Evolutionary conservation across 1,139 yeast genomes (phyloP), one percentile per base, ranked within the genome.

Genomic region (Geotrichum phurueaensis): DNA sequence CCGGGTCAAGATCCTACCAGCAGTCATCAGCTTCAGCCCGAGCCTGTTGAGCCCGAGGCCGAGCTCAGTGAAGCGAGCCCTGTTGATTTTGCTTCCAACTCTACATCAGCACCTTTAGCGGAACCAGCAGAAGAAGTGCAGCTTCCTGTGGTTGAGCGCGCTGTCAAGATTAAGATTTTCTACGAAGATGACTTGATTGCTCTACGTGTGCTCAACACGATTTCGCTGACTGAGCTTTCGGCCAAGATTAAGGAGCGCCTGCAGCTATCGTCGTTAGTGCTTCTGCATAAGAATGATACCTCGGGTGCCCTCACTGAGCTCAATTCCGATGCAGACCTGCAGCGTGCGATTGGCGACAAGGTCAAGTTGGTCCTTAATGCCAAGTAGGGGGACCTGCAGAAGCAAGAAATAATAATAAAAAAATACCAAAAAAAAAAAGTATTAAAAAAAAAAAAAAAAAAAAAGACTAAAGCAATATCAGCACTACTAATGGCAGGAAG

Each of bases 171-270:
- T 84, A 94, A 94, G 73, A 90, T 94, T 67, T 92, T 88, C 72
- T 89, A 85, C 69, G 86, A 86, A 63, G 97, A 91, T 68, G 98
- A 92, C 71, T 87, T 92, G 31, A 90, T 94, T 77, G 98, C 96
- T 7, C 80, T 94, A 60, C 79, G 89, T 61, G 82, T 94, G 56
- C 88, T 92, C 15, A 75, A 81, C 6, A 81, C 80, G 64, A 82
- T 86, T 56, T 76, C 85, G 3, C 78, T 87, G 61, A 77, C 74
- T 45, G 91, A 86, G 59, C 76, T 94, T 64, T 83, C 84, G 68
- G 76, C 78, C 39, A 83, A 86, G 68, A 82, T 92, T 58, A 78
- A 81, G 58, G 86, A 88, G 62, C 79, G 97, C 61, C 80, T 92
- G 57, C 80, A 69, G 13, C 64, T 75, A 55, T 64, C 68, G n/a